A percentile compares a stretch with the other conserved stretches of the same genome.
Conservation (phyloP, 2,329 filamentous ascomycete species). For the Exophiala mesophila region DNA sequence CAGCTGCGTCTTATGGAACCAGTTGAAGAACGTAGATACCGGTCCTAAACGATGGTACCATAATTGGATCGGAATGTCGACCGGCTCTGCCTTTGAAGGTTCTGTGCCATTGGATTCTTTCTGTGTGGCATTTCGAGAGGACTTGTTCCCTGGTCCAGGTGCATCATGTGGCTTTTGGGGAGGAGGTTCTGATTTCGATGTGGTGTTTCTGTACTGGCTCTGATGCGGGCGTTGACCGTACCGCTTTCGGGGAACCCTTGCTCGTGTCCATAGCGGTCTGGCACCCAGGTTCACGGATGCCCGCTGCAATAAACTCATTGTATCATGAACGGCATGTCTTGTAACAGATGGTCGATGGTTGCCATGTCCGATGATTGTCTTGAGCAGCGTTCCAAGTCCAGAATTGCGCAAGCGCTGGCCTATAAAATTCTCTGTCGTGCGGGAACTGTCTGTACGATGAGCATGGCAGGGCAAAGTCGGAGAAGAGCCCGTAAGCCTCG, state of each 20-base stretch:
- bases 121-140: not conserved
- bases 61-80: conserved; percentile 24
- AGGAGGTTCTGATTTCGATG: not conserved
- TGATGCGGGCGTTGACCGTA: conserved; percentile 5
- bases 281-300: conserved; percentile 16
- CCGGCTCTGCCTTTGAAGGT: conserved; percentile 15
- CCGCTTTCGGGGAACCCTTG: conserved; percentile 5
- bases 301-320: conserved; percentile 17
- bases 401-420: not conserved
- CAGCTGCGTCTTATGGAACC: conserved; percentile 56
- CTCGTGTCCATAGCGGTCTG: conserved; percentile 14
- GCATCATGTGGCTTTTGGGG: conserved; percentile 6
- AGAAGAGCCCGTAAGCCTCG: not conserved
- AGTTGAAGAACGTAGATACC: conserved; percentile 26
- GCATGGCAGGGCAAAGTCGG: conserved; percentile 1
- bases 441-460: no score
- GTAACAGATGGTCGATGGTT: no score
- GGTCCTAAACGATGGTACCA: conserved; percentile 28
- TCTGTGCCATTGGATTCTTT: not conserved
- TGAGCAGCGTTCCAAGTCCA: no score
- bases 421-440: no score
- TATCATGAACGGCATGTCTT: not conserved
- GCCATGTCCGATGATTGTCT: no score
- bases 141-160: conserved; percentile 8
- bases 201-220: not conserved